Conservation (phyloP, 257 asterid genomes). For the Marsdenia floribunda region DNA sequence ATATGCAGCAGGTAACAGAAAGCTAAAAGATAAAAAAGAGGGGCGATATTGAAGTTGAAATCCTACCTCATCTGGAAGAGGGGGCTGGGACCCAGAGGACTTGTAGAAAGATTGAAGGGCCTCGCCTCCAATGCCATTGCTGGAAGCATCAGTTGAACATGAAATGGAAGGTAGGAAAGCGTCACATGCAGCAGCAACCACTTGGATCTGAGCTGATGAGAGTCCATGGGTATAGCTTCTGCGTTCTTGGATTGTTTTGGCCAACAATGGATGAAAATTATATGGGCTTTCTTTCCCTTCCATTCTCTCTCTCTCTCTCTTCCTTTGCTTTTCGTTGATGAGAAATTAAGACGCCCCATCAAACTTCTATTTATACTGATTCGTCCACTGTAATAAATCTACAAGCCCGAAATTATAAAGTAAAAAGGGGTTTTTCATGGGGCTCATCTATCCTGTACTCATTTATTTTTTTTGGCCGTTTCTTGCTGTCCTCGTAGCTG, state of each 20-base stretch:
- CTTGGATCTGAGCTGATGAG: conserved; percentile 62
- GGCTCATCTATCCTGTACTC: too few species aligned
- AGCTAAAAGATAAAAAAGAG: too few species aligned
- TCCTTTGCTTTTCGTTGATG: neutral
- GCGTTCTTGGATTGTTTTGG: conserved; percentile 37
- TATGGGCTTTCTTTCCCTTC: conserved; percentile 8
- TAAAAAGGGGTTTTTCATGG: too few species aligned
- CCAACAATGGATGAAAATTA: conserved; percentile 20
- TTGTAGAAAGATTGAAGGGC: conserved; percentile 29
- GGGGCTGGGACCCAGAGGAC: conserved; percentile 39
- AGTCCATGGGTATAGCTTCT: conserved; percentile 66
- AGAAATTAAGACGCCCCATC: too few species aligned
- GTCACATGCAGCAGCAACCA: conserved; percentile 58
- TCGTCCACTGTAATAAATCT: neutral
- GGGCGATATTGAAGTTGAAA: neutral
- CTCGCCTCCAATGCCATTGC: conserved; percentile 2
- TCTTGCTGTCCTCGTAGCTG: too few species aligned
- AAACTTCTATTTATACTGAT: neutral
- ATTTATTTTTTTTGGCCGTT: too few species aligned
- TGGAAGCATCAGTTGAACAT: neutral
- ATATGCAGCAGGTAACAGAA: too few species aligned
- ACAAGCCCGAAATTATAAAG: too few species aligned
- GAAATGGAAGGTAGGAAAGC: conserved; percentile 67
- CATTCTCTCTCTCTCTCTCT: conserved; percentile 3
- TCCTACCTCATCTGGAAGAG: conserved; percentile 54